These are phyloP conservation scores for Wickerhamiella allomyrinae DNA, from an alignment of 805 yeast genomes.

Conservation along the genomic window DNA sequence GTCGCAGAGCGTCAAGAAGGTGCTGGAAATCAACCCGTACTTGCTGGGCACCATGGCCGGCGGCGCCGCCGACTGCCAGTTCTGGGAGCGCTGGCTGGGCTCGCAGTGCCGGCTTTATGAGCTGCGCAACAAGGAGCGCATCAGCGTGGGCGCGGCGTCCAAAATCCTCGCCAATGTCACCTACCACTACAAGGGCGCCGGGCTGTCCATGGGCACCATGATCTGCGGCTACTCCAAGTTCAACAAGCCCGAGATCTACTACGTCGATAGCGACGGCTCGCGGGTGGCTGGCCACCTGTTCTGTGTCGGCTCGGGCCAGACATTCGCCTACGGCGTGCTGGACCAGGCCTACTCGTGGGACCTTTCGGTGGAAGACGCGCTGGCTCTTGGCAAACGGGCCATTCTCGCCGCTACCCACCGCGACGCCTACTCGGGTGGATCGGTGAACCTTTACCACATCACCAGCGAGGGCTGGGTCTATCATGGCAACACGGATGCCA, in stretches of 20 bases:
- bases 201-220: constrained; percentile 99
- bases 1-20: constrained; percentile 94
- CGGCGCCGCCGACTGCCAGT: constrained; percentile 99
- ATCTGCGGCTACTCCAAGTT: constrained; percentile 90
- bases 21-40: constrained; percentile 89
- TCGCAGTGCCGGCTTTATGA: constrained; percentile 92
- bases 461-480: constrained; percentile 88
- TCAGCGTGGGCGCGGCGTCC: constrained; percentile 92
- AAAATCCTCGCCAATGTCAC: constrained; percentile 84
- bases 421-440: constrained; percentile 97
- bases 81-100: constrained; percentile 98
- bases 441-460: constrained; percentile 83
- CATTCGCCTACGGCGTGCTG: constrained; percentile 96
- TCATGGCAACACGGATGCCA: constrained; percentile 92
- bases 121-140: constrained; percentile 79
- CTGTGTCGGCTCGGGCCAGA: constrained; percentile 98
- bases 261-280: constrained; percentile 95
- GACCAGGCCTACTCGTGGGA: constrained; percentile 92
- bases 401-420: constrained; percentile 96
- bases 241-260: constrained; percentile 90
- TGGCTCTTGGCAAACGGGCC: constrained; percentile 85
- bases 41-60: constrained; percentile 98
- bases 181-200: constrained; percentile 91
- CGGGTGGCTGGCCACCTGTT: constrained; percentile 87
- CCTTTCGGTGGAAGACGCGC: constrained; percentile 79